phyloP scores from a whole-genome alignment of 2,329 filamentous ascomycete species.

The Didymella sp. region DNA sequence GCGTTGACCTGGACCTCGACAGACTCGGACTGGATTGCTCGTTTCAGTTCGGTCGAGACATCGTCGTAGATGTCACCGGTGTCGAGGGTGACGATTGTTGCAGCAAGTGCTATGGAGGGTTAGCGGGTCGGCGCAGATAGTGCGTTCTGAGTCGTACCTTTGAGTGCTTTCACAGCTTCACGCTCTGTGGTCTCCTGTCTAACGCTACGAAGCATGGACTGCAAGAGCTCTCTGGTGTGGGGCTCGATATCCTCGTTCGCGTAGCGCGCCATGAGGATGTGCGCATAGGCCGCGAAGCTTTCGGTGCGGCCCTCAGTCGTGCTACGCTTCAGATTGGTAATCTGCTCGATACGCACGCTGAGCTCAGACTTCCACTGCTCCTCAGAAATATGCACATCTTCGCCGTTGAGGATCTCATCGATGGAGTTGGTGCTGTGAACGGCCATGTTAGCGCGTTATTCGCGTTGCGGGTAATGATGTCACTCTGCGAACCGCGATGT shows the following conservation, averaged over 20 bases:
- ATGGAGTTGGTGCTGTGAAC: conserved; percentile 66
- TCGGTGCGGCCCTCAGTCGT: conserved; percentile 74
- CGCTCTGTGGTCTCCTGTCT: conserved; percentile 71
- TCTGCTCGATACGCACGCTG: conserved; percentile 70
- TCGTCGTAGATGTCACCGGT: conserved; percentile 71
- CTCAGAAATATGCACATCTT: conserved; percentile 58
- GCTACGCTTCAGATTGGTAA: conserved; percentile 80
- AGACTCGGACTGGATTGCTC: conserved; percentile 70
- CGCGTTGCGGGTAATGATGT: conserved; percentile 36
- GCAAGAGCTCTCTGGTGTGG: conserved; percentile 67
- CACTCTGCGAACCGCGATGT: conserved; percentile 25
- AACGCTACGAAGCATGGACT: conserved; percentile 72
- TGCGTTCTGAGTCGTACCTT: conserved; percentile 53
- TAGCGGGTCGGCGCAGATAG: conserved; percentile 12
- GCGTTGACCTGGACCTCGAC: conserved; percentile 70
- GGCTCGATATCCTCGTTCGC: conserved; percentile 67
- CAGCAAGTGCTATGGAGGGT: conserved; percentile 62
- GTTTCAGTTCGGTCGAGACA: conserved; percentile 65
- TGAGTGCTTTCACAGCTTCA: conserved; percentile 73
- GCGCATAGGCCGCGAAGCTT: conserved; percentile 66
- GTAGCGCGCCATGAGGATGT: conserved; percentile 72
- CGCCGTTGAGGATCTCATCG: conserved; percentile 64
- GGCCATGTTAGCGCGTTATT: conserved; percentile 32
- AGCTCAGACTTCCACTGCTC: conserved; percentile 69
- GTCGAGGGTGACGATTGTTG: conserved; percentile 72